Conservation (phyloP, 768 basidiomycete species). For the Xanthoconium stramineum region DNA sequence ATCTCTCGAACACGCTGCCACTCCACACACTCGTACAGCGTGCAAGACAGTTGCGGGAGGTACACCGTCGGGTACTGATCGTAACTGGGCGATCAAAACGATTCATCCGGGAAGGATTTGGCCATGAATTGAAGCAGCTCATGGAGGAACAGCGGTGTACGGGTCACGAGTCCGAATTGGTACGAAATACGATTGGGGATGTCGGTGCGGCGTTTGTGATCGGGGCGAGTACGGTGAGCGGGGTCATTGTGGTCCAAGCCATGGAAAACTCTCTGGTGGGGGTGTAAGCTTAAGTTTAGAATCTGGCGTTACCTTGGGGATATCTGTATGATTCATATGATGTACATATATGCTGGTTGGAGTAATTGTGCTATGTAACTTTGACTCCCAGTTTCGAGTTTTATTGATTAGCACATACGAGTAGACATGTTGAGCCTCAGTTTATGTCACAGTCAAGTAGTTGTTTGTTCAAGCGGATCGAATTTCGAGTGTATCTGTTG, state of each 20-base stretch:
- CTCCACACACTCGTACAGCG: conserved; percentile 54
- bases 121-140: conserved; percentile 54
- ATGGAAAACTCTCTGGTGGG: conserved; percentile 25
- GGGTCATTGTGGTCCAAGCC: conserved; percentile 69
- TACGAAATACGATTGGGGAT: conserved; percentile 83
- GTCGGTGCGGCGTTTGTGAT: conserved; percentile 75
- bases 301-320: too few species aligned
- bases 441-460: too few species aligned
- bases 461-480: too few species aligned
- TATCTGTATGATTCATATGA: too few species aligned
- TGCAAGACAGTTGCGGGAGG: conserved; percentile 27
- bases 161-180: conserved; percentile 31
- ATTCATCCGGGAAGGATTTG: conserved; percentile 58
- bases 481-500: too few species aligned
- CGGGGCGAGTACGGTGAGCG: conserved; percentile 52
- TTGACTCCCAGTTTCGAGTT: too few species aligned
- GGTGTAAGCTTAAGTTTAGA: neutral
- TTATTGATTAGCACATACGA: too few species aligned
- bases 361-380: too few species aligned
- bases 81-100: conserved; percentile 76
- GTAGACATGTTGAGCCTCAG: too few species aligned
- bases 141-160: conserved; percentile 29
- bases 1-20: conserved; percentile 45
- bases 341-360: too few species aligned
- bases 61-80: conserved; percentile 48